Evolutionary conservation across 2,329 filamentous ascomycete species (phyloP), one percentile per base, ranked within the genome.

Genomic region (Davidsoniella virescens): DNA sequence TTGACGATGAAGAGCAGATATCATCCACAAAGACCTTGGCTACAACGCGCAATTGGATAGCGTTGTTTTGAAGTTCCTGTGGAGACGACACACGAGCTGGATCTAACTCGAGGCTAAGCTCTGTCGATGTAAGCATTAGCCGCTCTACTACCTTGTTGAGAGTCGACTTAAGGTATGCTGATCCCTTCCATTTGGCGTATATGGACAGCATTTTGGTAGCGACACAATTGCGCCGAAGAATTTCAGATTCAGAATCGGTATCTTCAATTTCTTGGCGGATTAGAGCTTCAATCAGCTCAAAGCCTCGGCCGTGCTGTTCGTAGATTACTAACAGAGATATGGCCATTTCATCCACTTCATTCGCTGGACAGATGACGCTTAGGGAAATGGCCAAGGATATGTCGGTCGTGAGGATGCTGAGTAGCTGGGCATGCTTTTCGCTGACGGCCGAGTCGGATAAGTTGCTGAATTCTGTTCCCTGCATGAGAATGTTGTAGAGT

Each of bases 171-270:
- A 84, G 68, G 58, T 84, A 84, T 3, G 69, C 61, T 14, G 71
- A 66, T 10, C 80, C 80, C 62, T 82, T 83, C 80, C 80, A 84
- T 58, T 80, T 83, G 4, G 78, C 79, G 57, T 82, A 84, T 6
- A 82, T 70, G 0, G 80, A 82, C 2, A 84, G 68, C 72, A 83
- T 80, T 59, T 83, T 84, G 1, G 80, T 83, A n/a, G 78, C 76
- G 1, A 84, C 79, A 56, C 78, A 82, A 29, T 80, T 80, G 46
- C 78, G 69, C n/a, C 80, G 71, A 9, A 84, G 63, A 18, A 84
- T 68, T 57, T 84, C 80, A 1, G 78, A 72, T 58, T 83, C 80
- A 49, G 79, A 82, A 59, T 83, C 80, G 5, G 78, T 82, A 47
- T 80, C 77, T 54, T 80, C 74, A 44, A 84, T 73, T 58, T 84